Percentiles rank a stretch among this genome's conserved stretches.
phyloP scores from a whole-genome alignment of 169 alveolate genomes.

The Plasmodium sp. region DNA sequence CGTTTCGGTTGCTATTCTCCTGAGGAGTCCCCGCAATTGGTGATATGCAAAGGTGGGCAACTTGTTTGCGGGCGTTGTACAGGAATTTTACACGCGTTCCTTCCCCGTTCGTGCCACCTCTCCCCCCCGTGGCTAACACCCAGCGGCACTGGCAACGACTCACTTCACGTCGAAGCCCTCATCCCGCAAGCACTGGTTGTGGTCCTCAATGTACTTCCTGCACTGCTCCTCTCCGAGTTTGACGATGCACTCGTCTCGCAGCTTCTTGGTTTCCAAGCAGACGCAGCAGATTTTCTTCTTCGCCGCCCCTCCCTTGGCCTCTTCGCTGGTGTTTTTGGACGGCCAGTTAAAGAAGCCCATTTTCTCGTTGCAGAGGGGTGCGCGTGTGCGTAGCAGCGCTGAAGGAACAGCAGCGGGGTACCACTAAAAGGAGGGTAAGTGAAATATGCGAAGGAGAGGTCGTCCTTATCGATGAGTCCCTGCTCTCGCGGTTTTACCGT shows the following conservation, averaged over 20 bases:
- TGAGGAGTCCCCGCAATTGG: background rate
- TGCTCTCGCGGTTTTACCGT: background rate
- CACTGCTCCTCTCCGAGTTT: constrained; percentile 80
- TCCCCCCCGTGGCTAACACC: background rate
- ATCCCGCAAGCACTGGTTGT: constrained; percentile 79
- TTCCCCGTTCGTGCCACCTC: background rate
- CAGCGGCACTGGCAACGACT: background rate
- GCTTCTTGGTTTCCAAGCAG: constrained; percentile 83
- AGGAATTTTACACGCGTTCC: background rate
- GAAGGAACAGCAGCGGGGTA: background rate
- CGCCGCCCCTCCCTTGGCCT: constrained; percentile 6
- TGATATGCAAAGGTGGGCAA: background rate
- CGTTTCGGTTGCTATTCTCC: background rate
- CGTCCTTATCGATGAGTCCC: background rate
- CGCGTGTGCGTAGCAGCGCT: background rate
- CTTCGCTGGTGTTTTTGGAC: constrained; percentile 28
- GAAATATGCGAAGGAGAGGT: background rate
- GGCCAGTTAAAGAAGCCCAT: constrained; percentile 25
- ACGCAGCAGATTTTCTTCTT: constrained; percentile 81
- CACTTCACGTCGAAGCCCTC: constrained; percentile 82
- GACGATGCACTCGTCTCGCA: constrained; percentile 83
- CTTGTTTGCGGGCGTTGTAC: background rate
- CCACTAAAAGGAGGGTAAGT: background rate
- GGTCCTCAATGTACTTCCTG: constrained; percentile 78
- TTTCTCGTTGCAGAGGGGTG: background rate